Percentiles rank a stretch among this genome's conserved stretches.
phyloP scores from a whole-genome alignment of 257 asterid genomes.

The Fraxinus americana region DNA sequence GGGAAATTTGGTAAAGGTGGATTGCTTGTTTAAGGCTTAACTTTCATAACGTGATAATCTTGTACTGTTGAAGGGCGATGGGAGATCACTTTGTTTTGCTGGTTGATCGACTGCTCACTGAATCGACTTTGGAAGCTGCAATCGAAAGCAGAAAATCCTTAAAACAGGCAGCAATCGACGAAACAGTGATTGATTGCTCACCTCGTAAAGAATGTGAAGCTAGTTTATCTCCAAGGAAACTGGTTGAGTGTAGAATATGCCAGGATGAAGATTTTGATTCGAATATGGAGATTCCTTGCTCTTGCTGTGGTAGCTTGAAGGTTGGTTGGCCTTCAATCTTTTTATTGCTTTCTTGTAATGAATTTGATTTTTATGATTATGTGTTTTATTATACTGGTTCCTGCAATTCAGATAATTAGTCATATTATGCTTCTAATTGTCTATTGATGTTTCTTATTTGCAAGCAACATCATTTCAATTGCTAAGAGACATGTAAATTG shows the following conservation, averaged over 20 bases:
- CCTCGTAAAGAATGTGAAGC: constrained; percentile 37
- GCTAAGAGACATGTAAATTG: neutral
- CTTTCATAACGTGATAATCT: neutral
- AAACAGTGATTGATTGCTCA: constrained; percentile 34
- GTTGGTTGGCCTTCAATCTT: constrained; percentile 36
- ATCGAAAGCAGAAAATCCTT: constrained; percentile 57
- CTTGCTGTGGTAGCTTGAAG: constrained; percentile 97
- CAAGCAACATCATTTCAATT: neutral
- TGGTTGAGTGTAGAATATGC: constrained; percentile 94
- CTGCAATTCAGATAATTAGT: neutral
- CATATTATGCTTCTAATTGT: neutral
- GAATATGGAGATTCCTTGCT: constrained; percentile 92
- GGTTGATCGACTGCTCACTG: constrained; percentile 94
- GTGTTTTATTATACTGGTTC: neutral
- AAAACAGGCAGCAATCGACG: constrained; percentile 44
- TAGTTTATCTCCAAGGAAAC: constrained; percentile 57
- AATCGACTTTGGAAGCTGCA: constrained; percentile 92
- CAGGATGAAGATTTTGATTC: constrained; percentile 88
- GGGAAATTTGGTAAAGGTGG: constrained; percentile 20
- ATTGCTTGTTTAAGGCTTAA: constrained; percentile 6
- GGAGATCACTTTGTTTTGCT: constrained; percentile 97
- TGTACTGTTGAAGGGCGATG: constrained; percentile 39
- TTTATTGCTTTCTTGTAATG: neutral
- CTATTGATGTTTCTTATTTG: neutral
- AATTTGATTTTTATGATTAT: neutral